Evolutionary conservation across 169 alveolate genomes (phyloP), one percentile per base, ranked within the genome.

Genomic region (Eimeria necatrix): DNA sequence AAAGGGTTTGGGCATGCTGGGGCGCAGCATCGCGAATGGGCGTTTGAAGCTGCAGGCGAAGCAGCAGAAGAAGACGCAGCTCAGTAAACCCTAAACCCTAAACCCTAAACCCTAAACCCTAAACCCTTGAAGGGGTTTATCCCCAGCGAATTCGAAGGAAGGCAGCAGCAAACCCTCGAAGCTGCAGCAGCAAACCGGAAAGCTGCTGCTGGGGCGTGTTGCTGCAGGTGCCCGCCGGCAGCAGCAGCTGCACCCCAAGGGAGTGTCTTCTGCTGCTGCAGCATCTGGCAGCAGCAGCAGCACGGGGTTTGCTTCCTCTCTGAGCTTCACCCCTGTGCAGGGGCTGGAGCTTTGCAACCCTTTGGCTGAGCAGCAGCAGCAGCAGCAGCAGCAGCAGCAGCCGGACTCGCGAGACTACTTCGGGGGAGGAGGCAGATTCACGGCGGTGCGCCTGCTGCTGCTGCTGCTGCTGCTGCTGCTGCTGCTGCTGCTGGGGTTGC

Each of bases 301-400:
- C 76, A 64, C 76, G 20, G 91, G 91, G 48, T 83, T 86, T 49
- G 59, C 84, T 8, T 86, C 93, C 8, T 86, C 84, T 20, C 83
- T 86, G 49, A 61, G 83, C 52, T 86, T 86, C 68, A 86, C 93
- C 22, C 93, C 93, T 7, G 51, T 86, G n/a, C 93, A 86, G 24
- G 93, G 93, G 24, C 24, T 86, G 51, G 93, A 86, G 83, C 68
- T 86, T 9, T 86, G 68, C 68, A 86, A 86, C 48, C 93, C 93
- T 24, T n/a, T 20, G 26, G 76, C 76, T 5, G 76, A 18, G 93
- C 26, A 48, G 83, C 93, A 9, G 93, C 59, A 1, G 78, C 32
- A 5, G 73, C 93, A 24, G 80, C 93, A 48, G 61, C 81, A 20
- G 46, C 26, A 4, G 24, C 84, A 5, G 52, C 80, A 26, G 93